These are phyloP conservation scores for Alloteropsis semialata DNA, from an alignment of 176 grass and related monocot genomes.

Conservation along the genomic window DNA sequence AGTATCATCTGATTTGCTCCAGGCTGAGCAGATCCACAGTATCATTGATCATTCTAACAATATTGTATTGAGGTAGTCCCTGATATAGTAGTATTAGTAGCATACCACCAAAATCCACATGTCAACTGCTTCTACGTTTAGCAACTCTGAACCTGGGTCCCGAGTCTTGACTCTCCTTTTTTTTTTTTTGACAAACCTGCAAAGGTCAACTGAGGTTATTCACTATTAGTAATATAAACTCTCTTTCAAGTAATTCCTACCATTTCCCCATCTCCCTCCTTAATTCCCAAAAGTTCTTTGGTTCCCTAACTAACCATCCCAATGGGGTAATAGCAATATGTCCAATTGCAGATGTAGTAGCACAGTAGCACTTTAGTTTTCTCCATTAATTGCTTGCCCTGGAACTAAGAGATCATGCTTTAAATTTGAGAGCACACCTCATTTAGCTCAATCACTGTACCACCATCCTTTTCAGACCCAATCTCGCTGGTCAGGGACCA, in stretches of 20 bases:
- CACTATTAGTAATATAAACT: constrained; percentile 13
- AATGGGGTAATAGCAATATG: constrained; percentile 4
- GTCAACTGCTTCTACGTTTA: constrained; percentile 12
- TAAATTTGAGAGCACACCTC: background rate
- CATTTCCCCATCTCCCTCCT: constrained; percentile 11
- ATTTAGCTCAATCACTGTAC: constrained; percentile 16
- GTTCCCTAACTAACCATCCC: background rate
- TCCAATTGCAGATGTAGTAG: background rate
- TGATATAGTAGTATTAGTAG: background rate
- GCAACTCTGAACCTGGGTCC: constrained; percentile 4
- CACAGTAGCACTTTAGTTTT: background rate
- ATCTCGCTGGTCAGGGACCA: constrained; percentile 88
- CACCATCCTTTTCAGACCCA: constrained; percentile 68
- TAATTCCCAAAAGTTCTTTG: constrained; percentile 30
- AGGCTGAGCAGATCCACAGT: constrained; percentile 19
- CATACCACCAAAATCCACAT: background rate
- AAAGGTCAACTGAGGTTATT: background rate
- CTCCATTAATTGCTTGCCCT: constrained; percentile 20
- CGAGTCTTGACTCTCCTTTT: background rate
- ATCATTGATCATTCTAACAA: background rate
- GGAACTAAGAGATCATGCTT: background rate
- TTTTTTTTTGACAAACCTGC: constrained; percentile 1
- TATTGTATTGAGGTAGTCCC: background rate
- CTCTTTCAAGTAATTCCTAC: constrained; percentile 9
- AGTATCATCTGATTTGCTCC: constrained; percentile 9